Evolutionary conservation across 768 basidiomycete genomes (phyloP).

Genomic region (Ramaria sp.): DNA sequence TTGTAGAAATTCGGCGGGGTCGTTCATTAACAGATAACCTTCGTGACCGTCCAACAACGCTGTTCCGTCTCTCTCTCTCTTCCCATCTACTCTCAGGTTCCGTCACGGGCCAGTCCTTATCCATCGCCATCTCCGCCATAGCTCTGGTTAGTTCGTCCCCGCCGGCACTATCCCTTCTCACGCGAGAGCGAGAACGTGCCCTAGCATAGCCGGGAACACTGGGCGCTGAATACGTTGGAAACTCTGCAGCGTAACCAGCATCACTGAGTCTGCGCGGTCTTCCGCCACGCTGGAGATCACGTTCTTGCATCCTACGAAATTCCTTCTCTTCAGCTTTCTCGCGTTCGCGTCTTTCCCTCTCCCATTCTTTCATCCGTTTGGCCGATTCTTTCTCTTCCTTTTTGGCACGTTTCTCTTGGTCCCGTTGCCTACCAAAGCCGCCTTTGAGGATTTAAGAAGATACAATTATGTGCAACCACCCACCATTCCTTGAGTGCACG

Average conservation of each 20-base stretch:
- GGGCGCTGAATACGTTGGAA: slow-evolving; percentile 10
- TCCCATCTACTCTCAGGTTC: not conserved
- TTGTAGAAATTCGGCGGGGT: not conserved
- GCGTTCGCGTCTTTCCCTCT: slow-evolving; percentile 26
- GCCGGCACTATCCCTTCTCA: not conserved
- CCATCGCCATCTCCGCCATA: slow-evolving; percentile 3
- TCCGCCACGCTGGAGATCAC: slow-evolving; percentile 15
- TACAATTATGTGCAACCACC: not conserved
- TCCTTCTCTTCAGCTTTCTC: slow-evolving; percentile 16
- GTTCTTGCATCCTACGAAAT: slow-evolving; percentile 12
- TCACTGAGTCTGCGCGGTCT: slow-evolving; percentile 25
- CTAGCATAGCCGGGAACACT: not conserved
- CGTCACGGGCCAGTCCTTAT: not conserved
- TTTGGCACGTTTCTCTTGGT: slow-evolving; percentile 30
- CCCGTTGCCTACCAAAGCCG: slow-evolving; percentile 26
- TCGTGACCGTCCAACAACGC: not conserved
- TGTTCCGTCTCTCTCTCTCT: not conserved
- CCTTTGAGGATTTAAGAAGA: not conserved
- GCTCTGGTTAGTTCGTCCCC: slow-evolving; percentile 5
- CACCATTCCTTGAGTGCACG: slow-evolving; percentile 5
- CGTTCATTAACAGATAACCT: not conserved
- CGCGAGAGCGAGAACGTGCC: slow-evolving; percentile 4
- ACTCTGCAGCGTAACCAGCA: slow-evolving; percentile 36
- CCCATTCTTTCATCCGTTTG: slow-evolving; percentile 26
- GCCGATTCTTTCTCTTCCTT: slow-evolving; percentile 36